These are phyloP conservation scores for Tetradesmus obliquus DNA, from an alignment of 139 green algal genomes.

Conservation along the genomic window DNA sequence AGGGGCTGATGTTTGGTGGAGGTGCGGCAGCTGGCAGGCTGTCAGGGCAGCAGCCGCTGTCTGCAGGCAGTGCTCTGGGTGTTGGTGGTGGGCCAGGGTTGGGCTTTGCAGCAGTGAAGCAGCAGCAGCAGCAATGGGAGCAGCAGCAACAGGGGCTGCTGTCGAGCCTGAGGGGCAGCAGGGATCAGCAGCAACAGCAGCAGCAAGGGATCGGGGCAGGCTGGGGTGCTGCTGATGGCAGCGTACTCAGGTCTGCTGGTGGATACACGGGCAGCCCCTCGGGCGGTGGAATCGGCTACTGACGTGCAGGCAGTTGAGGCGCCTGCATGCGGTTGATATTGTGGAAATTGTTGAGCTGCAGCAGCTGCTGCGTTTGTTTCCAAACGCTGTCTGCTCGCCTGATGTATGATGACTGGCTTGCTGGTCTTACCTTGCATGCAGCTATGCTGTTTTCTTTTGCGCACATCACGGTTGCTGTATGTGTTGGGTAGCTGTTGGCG, in stretches of 20 bases:
- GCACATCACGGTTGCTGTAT: too few relatives aligned
- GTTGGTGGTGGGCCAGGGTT: background rate
- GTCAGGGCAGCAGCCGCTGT: background rate
- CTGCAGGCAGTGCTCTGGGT: background rate
- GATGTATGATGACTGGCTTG: too few relatives aligned
- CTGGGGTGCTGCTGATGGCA: background rate
- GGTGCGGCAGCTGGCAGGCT: background rate
- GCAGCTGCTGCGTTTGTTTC: too few relatives aligned
- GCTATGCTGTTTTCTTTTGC: too few relatives aligned
- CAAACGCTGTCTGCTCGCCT: too few relatives aligned
- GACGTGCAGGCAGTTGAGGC: background rate
- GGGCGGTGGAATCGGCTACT: background rate
- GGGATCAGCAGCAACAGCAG: constrained; percentile 4
- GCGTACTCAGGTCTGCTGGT: background rate
- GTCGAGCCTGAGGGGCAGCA: constrained; percentile 7
- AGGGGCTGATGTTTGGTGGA: background rate
- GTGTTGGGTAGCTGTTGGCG: too few relatives aligned
- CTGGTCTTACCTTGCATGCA: too few relatives aligned
- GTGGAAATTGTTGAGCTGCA: too few relatives aligned
- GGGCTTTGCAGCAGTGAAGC: background rate
- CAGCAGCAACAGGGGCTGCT: constrained; percentile 29
- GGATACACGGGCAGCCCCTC: background rate
- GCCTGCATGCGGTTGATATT: too few relatives aligned
- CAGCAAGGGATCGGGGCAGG: constrained; percentile 1
- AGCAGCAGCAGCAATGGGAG: constrained; percentile 22